Conservation (phyloP, 768 basidiomycete genomes). For the Pleurotus tuoliensis region DNA sequence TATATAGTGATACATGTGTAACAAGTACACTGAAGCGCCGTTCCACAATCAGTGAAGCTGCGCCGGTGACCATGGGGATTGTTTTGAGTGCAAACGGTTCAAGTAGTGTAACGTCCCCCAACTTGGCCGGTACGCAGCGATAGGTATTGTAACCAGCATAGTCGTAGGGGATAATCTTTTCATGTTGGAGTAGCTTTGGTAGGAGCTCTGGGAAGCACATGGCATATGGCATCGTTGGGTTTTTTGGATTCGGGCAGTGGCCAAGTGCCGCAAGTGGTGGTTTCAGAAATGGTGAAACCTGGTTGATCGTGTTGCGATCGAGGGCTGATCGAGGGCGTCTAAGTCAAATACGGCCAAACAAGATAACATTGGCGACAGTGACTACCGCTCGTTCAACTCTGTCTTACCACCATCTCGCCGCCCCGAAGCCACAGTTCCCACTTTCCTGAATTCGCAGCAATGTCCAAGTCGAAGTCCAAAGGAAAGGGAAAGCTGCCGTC, state of each 20-base stretch:
- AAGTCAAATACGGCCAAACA: background rate
- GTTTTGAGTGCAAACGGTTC: background rate
- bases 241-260: too few species aligned
- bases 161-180: too few species aligned
- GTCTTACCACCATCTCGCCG: background rate
- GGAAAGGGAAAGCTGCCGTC: conserved; percentile 28
- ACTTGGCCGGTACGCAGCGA: too few species aligned
- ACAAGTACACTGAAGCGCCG: background rate
- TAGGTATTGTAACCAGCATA: too few species aligned
- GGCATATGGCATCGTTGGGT: too few species aligned
- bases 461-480: conserved; percentile 14
- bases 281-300: background rate
- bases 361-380: background rate
- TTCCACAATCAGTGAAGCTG: background rate
- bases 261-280: background rate
- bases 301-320: background rate
- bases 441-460: background rate
- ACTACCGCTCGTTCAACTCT: background rate
- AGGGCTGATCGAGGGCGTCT: background rate
- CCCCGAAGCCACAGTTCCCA: background rate
- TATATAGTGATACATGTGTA: conserved; percentile 1
- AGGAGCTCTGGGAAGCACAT: too few species aligned
- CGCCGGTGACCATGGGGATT: conserved; percentile 3
- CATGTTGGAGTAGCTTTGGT: too few species aligned
- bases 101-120: too few species aligned